Base-by-base conservation (phyloP, 2,329 filamentous ascomycete species). In the Cordyceps farinosa region DNA sequence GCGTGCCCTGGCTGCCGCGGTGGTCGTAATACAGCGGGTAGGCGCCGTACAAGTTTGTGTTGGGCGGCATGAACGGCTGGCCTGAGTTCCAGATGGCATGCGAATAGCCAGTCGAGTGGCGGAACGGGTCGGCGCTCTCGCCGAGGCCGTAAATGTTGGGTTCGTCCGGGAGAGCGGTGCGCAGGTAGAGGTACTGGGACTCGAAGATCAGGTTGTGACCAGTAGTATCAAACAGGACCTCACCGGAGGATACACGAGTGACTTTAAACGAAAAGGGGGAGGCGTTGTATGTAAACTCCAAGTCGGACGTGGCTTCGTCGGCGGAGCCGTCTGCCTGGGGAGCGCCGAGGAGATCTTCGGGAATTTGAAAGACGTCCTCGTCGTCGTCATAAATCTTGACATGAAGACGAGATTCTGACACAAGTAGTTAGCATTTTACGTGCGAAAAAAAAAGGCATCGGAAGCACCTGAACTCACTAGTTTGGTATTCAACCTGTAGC, bases 11-110 rank as follows among this genome's bases (percentile, higher is more conserved):
- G 61, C 71, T 69, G 7, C 80, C 80, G 27, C 90, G 83, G 71
- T 91, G 87, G 64, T 92, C 90, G 67, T 88, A 85, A 75, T 92
- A 92, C n/a, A 92, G 78, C 0, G 90, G 89, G 67, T 92, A 90
- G 56, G 83, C 84, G 4, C 89, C 88, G 67, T 93, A 92, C 5
- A 92, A 73, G 68, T 92, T 92, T 22, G 82, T 79, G 1, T 83
- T 83, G 1, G 78, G 73, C 0, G 89, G 89, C 0, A 87, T 79
- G 3, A 75, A 73, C 66, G 86, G 88, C 0, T 87, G 78, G 74
- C 91, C 89, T 32, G 87, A 81, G 48, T 84, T 85, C 84, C 87
- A 90, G 3, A 91, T 71, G 0, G 87, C 89, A 32, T 88, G 84
- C 53, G 71, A 80, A 67, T 76, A 76, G 38, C 83, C 86, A 0